Evolutionary conservation across 352 stramenopile species (phyloP).

Genomic region (Globisporangium nagaii): DNA sequence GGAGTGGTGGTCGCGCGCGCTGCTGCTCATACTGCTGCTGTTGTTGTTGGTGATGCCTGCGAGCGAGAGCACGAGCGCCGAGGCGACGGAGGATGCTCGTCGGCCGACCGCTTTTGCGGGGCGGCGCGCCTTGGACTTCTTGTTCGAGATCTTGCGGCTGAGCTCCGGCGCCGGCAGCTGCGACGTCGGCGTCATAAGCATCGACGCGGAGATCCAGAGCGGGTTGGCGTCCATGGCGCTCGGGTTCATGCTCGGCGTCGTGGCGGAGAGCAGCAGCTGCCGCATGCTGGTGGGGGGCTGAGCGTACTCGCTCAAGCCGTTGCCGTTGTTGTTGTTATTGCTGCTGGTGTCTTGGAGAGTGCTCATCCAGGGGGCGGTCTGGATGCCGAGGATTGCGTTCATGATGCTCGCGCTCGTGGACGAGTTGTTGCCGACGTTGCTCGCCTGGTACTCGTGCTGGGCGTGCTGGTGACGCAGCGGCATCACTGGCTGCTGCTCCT

Average conservation of each 20-base stretch:
- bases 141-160: constrained; percentile 11
- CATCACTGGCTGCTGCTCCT: neutral
- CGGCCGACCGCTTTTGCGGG: neutral
- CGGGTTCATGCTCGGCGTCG: neutral
- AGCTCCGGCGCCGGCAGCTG: constrained; percentile 5
- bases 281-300: constrained; percentile 3
- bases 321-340: neutral
- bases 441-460: constrained; percentile 1
- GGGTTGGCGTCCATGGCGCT: neutral
- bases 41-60: neutral
- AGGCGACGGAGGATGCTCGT: neutral
- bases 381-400: constrained; percentile 7
- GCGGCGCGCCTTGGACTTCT: constrained; percentile 9
- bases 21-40: too few species aligned
- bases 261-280: constrained; percentile 1
- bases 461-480: constrained; percentile 2
- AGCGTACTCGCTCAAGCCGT: neutral
- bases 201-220: constrained; percentile 16
- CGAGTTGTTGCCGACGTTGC: neutral
- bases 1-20: neutral
- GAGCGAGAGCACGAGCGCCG: constrained; percentile 6
- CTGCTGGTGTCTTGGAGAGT: neutral
- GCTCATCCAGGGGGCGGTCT: constrained; percentile 1
- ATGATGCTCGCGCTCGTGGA: constrained; percentile 4
- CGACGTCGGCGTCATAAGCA: constrained; percentile 10